Percentiles rank a stretch among this genome's conserved stretches.
Evolutionary conservation across 257 asterid species (phyloP).

Genomic region (Scutellaria minor): DNA sequence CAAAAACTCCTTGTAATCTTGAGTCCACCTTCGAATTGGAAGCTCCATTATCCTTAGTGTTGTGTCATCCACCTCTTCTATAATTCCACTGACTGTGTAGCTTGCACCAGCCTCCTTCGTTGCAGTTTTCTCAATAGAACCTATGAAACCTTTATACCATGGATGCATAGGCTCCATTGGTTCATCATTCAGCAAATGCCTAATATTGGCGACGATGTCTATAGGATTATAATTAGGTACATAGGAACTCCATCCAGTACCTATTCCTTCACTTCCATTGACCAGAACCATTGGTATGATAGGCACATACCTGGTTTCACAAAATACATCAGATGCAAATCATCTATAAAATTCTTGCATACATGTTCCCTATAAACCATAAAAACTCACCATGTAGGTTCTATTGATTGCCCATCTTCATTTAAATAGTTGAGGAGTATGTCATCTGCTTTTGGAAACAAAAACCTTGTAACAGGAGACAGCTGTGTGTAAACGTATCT

Average conservation of each 20-base stretch:
- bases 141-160: slow-evolving; percentile 91
- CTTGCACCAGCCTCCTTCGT: slow-evolving; percentile 65
- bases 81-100: slow-evolving; percentile 72
- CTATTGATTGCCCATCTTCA: slow-evolving; percentile 94
- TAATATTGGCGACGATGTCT: slow-evolving; percentile 78
- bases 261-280: slow-evolving; percentile 99
- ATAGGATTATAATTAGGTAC: slow-evolving; percentile 90
- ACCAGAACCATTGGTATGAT: slow-evolving; percentile 87
- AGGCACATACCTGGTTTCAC: slow-evolving; percentile 73
- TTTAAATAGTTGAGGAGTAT: slow-evolving; percentile 74
- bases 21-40: slow-evolving; percentile 91
- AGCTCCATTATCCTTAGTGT: slow-evolving; percentile 79
- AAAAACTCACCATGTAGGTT: slow-evolving; percentile 79
- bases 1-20: slow-evolving; percentile 87
- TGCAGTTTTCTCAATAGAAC: slow-evolving; percentile 70
- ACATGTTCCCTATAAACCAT: background rate
- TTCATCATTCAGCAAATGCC: slow-evolving; percentile 73
- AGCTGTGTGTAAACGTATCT: slow-evolving; percentile 83
- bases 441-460: slow-evolving; percentile 93
- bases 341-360: background rate
- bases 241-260: slow-evolving; percentile 96
- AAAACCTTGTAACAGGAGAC: slow-evolving; percentile 64
- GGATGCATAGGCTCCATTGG: slow-evolving; percentile 84
- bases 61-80: slow-evolving; percentile 75
- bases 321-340: slow-evolving; percentile 29